Percentiles rank a stretch among this genome's conserved stretches.
These are phyloP conservation scores for Solanum tarijense DNA, from an alignment of 257 asterid species.

Conservation along the genomic window DNA sequence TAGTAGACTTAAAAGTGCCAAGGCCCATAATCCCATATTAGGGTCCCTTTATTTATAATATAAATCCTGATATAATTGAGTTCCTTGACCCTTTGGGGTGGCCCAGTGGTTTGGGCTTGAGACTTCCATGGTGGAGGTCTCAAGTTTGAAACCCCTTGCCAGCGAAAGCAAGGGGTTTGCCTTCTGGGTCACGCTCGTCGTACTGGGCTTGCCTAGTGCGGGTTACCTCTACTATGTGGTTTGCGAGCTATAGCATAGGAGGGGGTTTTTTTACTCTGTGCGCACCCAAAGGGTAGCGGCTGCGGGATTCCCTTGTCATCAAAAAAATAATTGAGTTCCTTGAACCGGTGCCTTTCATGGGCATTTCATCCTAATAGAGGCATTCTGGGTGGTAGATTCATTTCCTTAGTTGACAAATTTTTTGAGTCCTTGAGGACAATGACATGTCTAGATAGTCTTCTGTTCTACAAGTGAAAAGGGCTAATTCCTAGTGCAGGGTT, in stretches of 20 bases:
- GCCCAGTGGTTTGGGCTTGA: too few species aligned
- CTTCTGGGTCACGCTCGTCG: too few species aligned
- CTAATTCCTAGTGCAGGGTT: slow-evolving; percentile 15
- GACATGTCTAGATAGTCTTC: slow-evolving; percentile 37
- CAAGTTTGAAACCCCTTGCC: too few species aligned
- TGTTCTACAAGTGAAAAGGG: slow-evolving; percentile 35
- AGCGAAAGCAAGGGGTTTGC: too few species aligned
- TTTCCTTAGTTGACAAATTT: neutral
- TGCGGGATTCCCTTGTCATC: too few species aligned
- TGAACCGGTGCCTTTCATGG: neutral
- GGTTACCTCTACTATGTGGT: too few species aligned
- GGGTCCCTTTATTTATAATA: neutral
- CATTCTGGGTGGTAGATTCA: neutral
- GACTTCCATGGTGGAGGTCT: too few species aligned
- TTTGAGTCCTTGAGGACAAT: slow-evolving; percentile 38
- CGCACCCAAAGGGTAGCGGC: too few species aligned
- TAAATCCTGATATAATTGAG: neutral
- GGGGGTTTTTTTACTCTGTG: too few species aligned
- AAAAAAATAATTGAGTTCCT: neutral
- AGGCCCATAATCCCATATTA: neutral
- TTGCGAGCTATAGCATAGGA: too few species aligned
- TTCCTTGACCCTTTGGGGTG: too few species aligned
- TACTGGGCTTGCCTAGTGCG: too few species aligned
- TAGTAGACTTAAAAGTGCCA: neutral
- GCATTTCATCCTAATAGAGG: neutral